Percentiles rank a stretch among this genome's conserved stretches.
phyloP scores from a whole-genome alignment of 2,329 filamentous ascomycete genomes.

The Fusarium guadeloupense region DNA sequence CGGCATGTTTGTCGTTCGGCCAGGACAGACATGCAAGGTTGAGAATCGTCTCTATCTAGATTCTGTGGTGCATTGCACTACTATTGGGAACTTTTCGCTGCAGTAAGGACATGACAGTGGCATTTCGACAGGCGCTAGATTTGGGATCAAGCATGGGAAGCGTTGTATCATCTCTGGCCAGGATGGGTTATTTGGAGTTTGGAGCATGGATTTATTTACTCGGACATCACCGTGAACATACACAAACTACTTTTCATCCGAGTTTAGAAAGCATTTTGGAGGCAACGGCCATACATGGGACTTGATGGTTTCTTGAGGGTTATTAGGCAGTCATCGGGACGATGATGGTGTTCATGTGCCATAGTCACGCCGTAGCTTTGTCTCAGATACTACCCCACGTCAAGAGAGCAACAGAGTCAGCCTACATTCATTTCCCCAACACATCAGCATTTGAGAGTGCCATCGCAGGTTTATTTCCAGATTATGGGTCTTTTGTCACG shows the following conservation, averaged over 20 bases:
- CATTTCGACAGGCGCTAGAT: background rate
- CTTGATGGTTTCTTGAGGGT: background rate
- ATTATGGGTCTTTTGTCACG: constrained; percentile 23
- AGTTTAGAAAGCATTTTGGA: background rate
- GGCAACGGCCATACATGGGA: background rate
- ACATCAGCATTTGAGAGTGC: constrained; percentile 11
- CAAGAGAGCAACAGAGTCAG: constrained; percentile 16
- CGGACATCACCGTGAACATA: background rate
- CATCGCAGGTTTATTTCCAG: constrained; percentile 3
- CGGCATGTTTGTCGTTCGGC: constrained; percentile 56
- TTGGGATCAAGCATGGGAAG: background rate
- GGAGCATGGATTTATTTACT: background rate
- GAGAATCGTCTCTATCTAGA: constrained; percentile 58
- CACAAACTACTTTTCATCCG: background rate
- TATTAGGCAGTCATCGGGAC: constrained; percentile 16
- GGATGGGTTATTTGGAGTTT: constrained; percentile 1
- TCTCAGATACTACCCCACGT: constrained; percentile 31
- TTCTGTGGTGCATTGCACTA: constrained; percentile 54
- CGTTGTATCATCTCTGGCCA: background rate
- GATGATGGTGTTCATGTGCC: constrained; percentile 27
- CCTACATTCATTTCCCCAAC: constrained; percentile 5
- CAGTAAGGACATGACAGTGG: background rate
- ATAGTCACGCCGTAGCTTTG: constrained; percentile 32
- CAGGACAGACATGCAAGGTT: constrained; percentile 50
- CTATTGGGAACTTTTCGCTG: constrained; percentile 41